Evolutionary conservation across 1,284 basidiomycete genomes (phyloP), one percentile per base, ranked within the genome.

Genomic region (Rhodotorula sp.): DNA sequence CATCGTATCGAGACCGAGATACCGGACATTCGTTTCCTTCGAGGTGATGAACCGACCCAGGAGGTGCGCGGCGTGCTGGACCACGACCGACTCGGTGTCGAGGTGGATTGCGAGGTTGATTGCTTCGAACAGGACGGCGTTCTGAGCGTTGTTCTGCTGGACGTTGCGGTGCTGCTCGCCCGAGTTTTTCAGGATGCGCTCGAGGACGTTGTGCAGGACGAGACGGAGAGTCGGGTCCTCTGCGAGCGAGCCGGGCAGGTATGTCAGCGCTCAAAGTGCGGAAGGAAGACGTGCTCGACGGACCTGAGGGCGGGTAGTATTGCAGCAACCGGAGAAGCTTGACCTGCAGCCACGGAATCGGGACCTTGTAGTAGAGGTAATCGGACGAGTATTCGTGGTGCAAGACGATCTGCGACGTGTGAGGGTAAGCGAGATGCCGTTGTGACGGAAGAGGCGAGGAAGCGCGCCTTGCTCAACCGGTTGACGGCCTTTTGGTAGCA

Each of bases 81-180:
- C 95, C 16, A 98, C 85, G 16, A 88, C 87, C 2, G 94, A 97
- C 73, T 88, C 92, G 52, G 92, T 89, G 80, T 99, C 94, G 69
- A 99, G 82, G 80, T 99, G 96, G 73, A 99, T 99, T 22, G 94
- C 94, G 56, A 99, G 88, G 74, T 94, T 87, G 79, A 99, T 99
- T 10, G 95, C 95, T 81, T 99, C 96, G 77, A 99, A 99, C 15
- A 99, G 85, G n/a, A 99, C 88, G 6, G 96, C 91, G 79, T 98
- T 94, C 79, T 96, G 94, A 18, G 95, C 96, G 77, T 99, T 99
- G 80, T 96, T 97, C 79, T 99, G 96, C 79, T 99, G 96, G 20
- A 98, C 91, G 76, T 98, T 98, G 76, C 92, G 86, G 22, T 92
- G 90, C 22, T 90, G 89, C 77, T 96, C 94, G 37, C 92, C 89